Percentiles rank a stretch among this genome's conserved stretches.
These are phyloP conservation scores for Leishmania aethiopica DNA, from an alignment of 208 protist genomes.

Conservation along the genomic window DNA sequence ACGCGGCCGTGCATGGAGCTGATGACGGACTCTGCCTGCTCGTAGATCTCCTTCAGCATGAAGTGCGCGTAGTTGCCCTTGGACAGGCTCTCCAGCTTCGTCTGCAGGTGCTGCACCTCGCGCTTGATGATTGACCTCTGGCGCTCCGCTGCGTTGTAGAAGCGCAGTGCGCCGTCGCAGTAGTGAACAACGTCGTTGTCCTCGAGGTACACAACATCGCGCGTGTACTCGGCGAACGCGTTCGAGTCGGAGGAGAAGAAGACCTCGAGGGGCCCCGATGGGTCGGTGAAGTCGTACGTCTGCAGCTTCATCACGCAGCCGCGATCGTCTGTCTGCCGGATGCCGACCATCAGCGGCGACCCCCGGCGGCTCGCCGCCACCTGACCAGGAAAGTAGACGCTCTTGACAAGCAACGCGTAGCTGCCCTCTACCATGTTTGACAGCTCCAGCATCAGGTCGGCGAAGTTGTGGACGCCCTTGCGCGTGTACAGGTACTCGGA, in stretches of 20 bases:
- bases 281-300: conserved; percentile 26
- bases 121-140: conserved; percentile 34
- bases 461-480: conserved; percentile 51
- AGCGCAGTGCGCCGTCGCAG: conserved; percentile 38
- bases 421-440: conserved; percentile 77
- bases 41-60: conserved; percentile 98
- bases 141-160: conserved; percentile 49
- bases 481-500: conserved; percentile 83
- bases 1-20: conserved; percentile 95
- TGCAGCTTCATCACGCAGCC: conserved; percentile 17
- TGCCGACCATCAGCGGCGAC: conserved; percentile 93
- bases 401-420: conserved; percentile 91
- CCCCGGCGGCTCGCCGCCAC: conserved; percentile 89
- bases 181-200: conserved; percentile 94
- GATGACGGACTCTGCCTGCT: conserved; percentile 93
- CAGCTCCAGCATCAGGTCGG: conserved; percentile 55
- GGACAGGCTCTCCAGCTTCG: conserved; percentile 82
- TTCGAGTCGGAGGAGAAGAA: conserved; percentile 95
- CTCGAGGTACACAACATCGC: conserved; percentile 94
- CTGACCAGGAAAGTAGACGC: conserved; percentile 88
- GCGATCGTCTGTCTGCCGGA: conserved; percentile 38
- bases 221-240: conserved; percentile 94
- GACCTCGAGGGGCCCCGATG: conserved; percentile 54
- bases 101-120: conserved; percentile 73
- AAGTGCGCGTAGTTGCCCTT: conserved; percentile 95